These are phyloP conservation scores for Suillus tomentosus DNA, from an alignment of 768 basidiomycete species.

Conservation along the genomic window DNA sequence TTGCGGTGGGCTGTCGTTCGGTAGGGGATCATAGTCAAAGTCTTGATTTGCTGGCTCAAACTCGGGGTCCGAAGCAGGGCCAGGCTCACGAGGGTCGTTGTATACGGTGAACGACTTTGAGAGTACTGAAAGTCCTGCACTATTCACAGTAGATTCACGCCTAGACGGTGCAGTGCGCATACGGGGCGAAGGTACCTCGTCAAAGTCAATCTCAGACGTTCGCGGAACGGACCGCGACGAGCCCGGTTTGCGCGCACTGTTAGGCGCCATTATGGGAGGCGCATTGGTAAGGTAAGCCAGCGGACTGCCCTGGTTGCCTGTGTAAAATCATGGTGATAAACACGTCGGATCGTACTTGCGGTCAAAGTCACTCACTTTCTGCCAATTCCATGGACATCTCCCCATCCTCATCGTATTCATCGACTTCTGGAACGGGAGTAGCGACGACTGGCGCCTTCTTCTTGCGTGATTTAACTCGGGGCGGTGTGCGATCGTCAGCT, in stretches of 20 bases:
- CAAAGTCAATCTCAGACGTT: constrained; percentile 59
- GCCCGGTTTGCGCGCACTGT: constrained; percentile 34
- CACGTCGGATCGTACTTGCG: neutral
- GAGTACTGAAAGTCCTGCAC: constrained; percentile 37
- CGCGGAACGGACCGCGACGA: constrained; percentile 51
- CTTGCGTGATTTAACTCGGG: constrained; percentile 52
- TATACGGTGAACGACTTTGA: constrained; percentile 29
- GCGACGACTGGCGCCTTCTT: constrained; percentile 42
- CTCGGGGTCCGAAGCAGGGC: constrained; percentile 25
- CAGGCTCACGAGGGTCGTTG: constrained; percentile 7
- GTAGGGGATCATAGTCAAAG: constrained; percentile 23
- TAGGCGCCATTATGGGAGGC: constrained; percentile 41
- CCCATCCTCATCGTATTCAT: constrained; percentile 55
- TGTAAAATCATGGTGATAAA: constrained; percentile 12
- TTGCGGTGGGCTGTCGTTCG: constrained; percentile 31
- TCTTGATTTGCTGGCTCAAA: constrained; percentile 36
- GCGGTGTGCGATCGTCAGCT: constrained; percentile 67
- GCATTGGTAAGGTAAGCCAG: constrained; percentile 38
- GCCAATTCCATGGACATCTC: constrained; percentile 81
- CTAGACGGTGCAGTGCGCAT: constrained; percentile 26
- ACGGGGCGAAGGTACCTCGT: constrained; percentile 63
- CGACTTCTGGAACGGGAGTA: constrained; percentile 37
- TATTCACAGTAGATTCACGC: constrained; percentile 35
- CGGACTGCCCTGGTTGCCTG: constrained; percentile 35
- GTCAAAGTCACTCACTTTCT: constrained; percentile 52